Evolutionary conservation across 106 monocot species (phyloP).

Genomic region (Narthecium ossifragum): DNA sequence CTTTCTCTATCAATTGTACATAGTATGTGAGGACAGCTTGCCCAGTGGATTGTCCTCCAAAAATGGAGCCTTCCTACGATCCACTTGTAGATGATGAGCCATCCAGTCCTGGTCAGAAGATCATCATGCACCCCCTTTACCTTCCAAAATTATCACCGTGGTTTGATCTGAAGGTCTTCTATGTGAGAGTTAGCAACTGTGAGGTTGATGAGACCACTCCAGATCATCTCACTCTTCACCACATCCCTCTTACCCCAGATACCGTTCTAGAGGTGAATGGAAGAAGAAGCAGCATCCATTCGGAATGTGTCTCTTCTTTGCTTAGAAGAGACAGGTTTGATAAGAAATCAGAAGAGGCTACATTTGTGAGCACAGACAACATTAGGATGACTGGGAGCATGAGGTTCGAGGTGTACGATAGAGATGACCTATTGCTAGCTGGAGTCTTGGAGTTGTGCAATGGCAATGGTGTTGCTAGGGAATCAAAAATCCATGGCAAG

Average conservation of each 20-base stretch:
- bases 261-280: conserved; percentile 55
- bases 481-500: conserved; percentile 14
- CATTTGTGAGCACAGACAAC: conserved; percentile 66
- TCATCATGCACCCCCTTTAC: conserved; percentile 29
- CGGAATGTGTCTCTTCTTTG: conserved; percentile 30
- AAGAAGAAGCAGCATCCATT: conserved; percentile 29
- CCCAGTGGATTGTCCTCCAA: background rate
- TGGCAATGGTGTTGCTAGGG: conserved; percentile 15
- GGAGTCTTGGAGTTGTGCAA: conserved; percentile 42
- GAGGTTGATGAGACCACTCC: conserved; percentile 38
- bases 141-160: conserved; percentile 22
- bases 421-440: conserved; percentile 43
- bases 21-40: conserved; percentile 4
- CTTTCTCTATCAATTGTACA: background rate
- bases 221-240: conserved; percentile 40
- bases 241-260: conserved; percentile 40
- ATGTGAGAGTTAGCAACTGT: conserved; percentile 61
- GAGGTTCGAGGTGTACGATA: conserved; percentile 60
- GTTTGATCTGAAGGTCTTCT: conserved; percentile 69
- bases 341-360: conserved; percentile 52
- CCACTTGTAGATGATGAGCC: background rate
- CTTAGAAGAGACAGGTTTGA: conserved; percentile 66
- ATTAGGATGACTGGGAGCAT: conserved; percentile 59
- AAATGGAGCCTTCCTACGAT: conserved; percentile 3
- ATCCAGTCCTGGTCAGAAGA: conserved; percentile 3